These are phyloP conservation scores for Dictyostelium discoideum DNA, from an alignment of 78 protist species.

Conservation along the genomic window DNA sequence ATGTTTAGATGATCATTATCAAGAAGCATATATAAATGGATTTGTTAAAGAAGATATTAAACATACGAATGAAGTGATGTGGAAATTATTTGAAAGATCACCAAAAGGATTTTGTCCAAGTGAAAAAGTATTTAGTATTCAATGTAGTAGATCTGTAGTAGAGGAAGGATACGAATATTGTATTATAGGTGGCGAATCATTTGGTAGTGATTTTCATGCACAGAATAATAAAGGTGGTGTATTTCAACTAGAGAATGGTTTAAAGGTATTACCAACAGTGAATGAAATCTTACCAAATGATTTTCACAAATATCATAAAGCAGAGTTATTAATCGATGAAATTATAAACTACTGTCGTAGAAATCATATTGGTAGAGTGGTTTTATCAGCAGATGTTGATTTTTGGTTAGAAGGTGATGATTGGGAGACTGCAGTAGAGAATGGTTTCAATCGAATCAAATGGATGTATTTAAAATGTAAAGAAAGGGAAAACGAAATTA, in stretches of 20 bases:
- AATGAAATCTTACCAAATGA: conserved; percentile 73
- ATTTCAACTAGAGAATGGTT: conserved; percentile 34
- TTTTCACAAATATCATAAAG: conserved; percentile 53
- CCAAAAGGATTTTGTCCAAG: conserved; percentile 79
- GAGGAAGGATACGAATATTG: conserved; percentile 80
- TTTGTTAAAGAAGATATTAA: conserved; percentile 69
- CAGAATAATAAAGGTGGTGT: conserved; percentile 59
- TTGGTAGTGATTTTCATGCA: conserved; percentile 69
- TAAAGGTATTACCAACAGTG: conserved; percentile 41
- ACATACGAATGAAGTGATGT: conserved; percentile 45
- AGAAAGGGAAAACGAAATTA: conserved; percentile 43
- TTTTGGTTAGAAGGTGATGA: conserved; percentile 58
- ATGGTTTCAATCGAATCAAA: conserved; percentile 59
- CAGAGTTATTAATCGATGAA: conserved; percentile 61
- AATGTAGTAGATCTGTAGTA: conserved; percentile 22
- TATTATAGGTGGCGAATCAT: conserved; percentile 71
- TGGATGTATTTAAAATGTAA: conserved; percentile 54
- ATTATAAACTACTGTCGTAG: conserved; percentile 58
- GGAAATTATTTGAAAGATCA: conserved; percentile 51
- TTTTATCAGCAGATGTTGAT: conserved; percentile 59
- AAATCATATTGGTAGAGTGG: conserved; percentile 69
- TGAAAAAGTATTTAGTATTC: conserved; percentile 75
- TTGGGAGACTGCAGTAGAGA: not conserved
- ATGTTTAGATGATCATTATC: conserved; percentile 35
- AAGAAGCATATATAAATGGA: conserved; percentile 69